These are phyloP conservation scores for Leccinum uliginosum DNA, from an alignment of 768 basidiomycete species.

Conservation along the genomic window DNA sequence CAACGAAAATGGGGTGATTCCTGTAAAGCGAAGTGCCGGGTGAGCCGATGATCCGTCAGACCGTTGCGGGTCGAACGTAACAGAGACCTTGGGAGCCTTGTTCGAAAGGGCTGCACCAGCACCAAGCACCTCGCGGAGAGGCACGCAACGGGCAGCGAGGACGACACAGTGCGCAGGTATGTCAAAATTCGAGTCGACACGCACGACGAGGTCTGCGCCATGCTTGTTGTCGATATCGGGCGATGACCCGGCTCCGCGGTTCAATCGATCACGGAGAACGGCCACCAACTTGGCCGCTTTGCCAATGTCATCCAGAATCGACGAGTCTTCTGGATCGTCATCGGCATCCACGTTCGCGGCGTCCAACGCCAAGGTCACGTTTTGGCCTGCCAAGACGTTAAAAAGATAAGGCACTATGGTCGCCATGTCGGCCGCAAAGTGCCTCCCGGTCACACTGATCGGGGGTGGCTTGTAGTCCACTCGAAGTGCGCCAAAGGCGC, in stretches of 20 bases:
- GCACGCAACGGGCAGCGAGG: constrained; percentile 55
- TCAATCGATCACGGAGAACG: neutral
- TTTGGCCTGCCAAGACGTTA: neutral
- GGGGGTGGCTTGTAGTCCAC: constrained; percentile 60
- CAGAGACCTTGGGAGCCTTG: constrained; percentile 24
- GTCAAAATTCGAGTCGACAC: constrained; percentile 37
- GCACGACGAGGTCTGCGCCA: constrained; percentile 63
- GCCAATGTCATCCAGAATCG: constrained; percentile 33
- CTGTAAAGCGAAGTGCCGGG: constrained; percentile 35
- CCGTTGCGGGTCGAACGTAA: constrained; percentile 22
- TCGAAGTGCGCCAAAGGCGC: constrained; percentile 82
- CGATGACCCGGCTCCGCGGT: neutral
- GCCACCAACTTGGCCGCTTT: constrained; percentile 26
- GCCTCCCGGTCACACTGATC: constrained; percentile 52
- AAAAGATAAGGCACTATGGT: constrained; percentile 56
- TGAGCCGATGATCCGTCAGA: neutral
- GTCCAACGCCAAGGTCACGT: neutral
- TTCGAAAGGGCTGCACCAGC: constrained; percentile 30
- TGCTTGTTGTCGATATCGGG: constrained; percentile 27
- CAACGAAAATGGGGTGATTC: constrained; percentile 60
- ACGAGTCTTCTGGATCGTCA: constrained; percentile 38
- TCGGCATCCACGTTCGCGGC: constrained; percentile 12
- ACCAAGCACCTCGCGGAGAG: constrained; percentile 41
- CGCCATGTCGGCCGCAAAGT: constrained; percentile 62
- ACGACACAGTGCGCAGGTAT: constrained; percentile 65